Base-by-base conservation (phyloP, 371 early-diverging fungal genomes). In the Agmasoma carcini region DNA sequence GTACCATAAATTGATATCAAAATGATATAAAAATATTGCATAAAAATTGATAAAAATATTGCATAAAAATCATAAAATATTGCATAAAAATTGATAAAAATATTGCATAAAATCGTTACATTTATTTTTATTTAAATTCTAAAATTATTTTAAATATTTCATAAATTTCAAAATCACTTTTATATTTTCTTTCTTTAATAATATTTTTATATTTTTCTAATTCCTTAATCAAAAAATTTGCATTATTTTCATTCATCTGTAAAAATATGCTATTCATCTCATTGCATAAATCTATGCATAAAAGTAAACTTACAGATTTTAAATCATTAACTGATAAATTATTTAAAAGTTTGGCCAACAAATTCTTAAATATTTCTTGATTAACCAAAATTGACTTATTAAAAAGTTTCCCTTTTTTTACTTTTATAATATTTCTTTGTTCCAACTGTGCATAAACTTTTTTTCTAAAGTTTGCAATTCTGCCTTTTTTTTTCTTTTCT, bases 261-360 rank as follows among this genome's bases (percentile, higher is more conserved):
- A 65, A 15, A 7, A 59, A 36, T 19, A 65, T 26, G 25, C 44
- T 57, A 4, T 65, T 50, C 34, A 65, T 43, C 33, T 25, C 44
- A 17, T 52, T 61, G 22, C 65, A 46, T 31, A 52, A 59, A 12
- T 52, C 27, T 14, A 65, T n/a, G 29, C 65, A 53, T 14, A 59
- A 27, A 1, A 60, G 34, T 27, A 65, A 38, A 3, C 38, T n/a
- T 2, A 34, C 34, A 23, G 40, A 19, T 7, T 12, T 43, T 38
- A 30, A 43, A 14, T 43, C 41, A 1, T 22, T 30, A 9, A n/a
- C 45, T 47, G n/a, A 30, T 6, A 26, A 27, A 45, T n/a, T 61
- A 37, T 20, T 44, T 19, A 38, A 41, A 22, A 34, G 62, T 14
- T 31, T 39, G 23, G 20, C 38, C 15, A 61, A 39, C 14, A 66